Percentiles rank a stretch among this genome's conserved stretches.
phyloP scores from a whole-genome alignment of 2,329 filamentous ascomycete genomes.

The Verticillium albo-atrum region DNA sequence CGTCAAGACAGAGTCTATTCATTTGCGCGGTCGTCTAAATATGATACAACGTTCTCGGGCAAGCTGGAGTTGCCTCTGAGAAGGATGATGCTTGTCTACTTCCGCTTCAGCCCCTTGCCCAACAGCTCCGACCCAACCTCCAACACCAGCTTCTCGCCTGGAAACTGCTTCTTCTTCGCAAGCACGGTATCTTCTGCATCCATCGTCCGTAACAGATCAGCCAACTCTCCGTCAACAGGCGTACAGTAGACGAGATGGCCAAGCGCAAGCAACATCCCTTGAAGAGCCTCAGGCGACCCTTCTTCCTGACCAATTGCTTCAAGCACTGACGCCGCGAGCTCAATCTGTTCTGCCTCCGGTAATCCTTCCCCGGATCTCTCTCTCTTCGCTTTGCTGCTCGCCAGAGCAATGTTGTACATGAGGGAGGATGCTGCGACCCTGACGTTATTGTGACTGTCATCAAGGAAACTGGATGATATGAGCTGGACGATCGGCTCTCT shows the following conservation, averaged over 20 bases:
- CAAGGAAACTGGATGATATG: constrained; percentile 73
- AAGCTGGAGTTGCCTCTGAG: neutral
- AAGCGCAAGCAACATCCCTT: constrained; percentile 70
- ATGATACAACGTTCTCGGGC: neutral
- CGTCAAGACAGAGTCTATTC: neutral
- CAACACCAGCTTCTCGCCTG: constrained; percentile 50
- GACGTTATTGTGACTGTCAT: constrained; percentile 67
- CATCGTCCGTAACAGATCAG: constrained; percentile 73
- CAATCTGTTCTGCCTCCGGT: constrained; percentile 68
- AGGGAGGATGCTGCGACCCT: constrained; percentile 79
- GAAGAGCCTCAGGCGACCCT: constrained; percentile 65
- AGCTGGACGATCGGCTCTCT: constrained; percentile 60
- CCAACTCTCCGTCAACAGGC: constrained; percentile 67
- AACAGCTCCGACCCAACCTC: constrained; percentile 50
- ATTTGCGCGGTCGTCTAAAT: neutral
- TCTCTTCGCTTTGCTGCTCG: constrained; percentile 62
- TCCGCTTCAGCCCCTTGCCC: constrained; percentile 41
- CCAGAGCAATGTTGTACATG: constrained; percentile 74
- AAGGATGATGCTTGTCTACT: constrained; percentile 1
- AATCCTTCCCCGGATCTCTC: constrained; percentile 54
- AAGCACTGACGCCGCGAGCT: constrained; percentile 74
- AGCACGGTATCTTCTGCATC: constrained; percentile 65
- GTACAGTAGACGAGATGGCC: constrained; percentile 72
- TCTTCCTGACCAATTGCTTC: constrained; percentile 63
- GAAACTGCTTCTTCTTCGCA: constrained; percentile 52